phyloP scores from a whole-genome alignment of 164 flowering plant species.

The Sedum album region DNA sequence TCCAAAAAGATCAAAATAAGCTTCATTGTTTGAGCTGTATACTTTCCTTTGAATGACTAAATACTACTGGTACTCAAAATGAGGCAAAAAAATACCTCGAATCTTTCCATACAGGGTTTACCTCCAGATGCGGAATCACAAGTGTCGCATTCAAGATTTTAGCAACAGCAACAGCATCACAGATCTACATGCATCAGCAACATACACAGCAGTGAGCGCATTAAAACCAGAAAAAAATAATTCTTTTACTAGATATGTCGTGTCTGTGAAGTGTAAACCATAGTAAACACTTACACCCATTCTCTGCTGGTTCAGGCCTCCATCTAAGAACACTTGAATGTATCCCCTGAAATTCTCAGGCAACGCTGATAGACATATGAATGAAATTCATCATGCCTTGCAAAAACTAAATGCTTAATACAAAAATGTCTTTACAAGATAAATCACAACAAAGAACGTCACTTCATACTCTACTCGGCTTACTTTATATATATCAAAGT shows the following conservation, averaged over 20 bases:
- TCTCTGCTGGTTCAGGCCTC: constrained; percentile 58
- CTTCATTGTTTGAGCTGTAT: background rate
- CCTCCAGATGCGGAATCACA: constrained; percentile 82
- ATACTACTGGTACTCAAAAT: background rate
- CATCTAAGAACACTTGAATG: constrained; percentile 92
- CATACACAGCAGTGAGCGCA: background rate
- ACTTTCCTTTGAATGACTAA: background rate
- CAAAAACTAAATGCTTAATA: background rate
- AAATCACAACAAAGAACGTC: too few species aligned
- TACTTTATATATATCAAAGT: too few species aligned
- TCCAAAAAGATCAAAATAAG: constrained; percentile 9
- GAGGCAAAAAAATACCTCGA: constrained; percentile 47
- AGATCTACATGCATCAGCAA: constrained; percentile 37
- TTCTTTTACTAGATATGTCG: too few species aligned
- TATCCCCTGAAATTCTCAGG: constrained; percentile 64
- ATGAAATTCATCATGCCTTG: background rate
- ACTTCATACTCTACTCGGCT: too few species aligned
- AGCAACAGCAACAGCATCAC: constrained; percentile 98
- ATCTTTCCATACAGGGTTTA: constrained; percentile 96
- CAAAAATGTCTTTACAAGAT: background rate
- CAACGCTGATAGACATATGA: constrained; percentile 28
- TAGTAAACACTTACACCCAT: constrained; percentile 73
- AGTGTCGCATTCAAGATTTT: constrained; percentile 90
- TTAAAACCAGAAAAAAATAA: background rate
- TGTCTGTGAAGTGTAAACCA: background rate